A percentile compares a stretch with the other conserved stretches of the same genome.
Conservation (phyloP, 176 grass and related monocot species). For the Cenchrus fungigraminus region DNA sequence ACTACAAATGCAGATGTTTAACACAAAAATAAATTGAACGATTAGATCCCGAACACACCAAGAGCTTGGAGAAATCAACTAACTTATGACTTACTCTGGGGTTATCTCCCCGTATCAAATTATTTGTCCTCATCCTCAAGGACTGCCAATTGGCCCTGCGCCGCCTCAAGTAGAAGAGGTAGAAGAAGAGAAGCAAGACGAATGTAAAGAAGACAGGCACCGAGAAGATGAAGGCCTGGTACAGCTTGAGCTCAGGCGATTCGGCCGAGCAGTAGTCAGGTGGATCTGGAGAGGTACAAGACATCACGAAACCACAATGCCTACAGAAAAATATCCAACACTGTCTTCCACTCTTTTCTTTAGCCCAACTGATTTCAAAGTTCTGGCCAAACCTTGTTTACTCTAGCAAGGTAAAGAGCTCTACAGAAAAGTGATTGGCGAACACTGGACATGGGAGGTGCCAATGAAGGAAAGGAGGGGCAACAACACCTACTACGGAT, state of each 20-base stretch:
- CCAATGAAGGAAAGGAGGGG: not conserved
- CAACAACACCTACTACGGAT: not conserved
- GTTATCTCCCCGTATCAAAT: slow-evolving; percentile 67
- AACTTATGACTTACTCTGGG: slow-evolving; percentile 55
- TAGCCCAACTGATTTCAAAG: not conserved
- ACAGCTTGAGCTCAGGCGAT: slow-evolving; percentile 86
- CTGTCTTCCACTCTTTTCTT: not conserved
- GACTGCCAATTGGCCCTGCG: slow-evolving; percentile 88
- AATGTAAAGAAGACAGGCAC: slow-evolving; percentile 94
- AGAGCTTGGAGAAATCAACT: not conserved
- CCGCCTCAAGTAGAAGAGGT: slow-evolving; percentile 80
- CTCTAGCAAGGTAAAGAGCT: not conserved
- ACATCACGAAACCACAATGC: slow-evolving; percentile 53
- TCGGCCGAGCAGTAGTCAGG: slow-evolving; percentile 72
- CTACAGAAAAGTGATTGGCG: not conserved
- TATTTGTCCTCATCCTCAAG: slow-evolving; percentile 67
- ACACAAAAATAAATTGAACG: slow-evolving; percentile 22
- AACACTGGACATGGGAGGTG: not conserved
- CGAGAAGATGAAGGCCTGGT: slow-evolving; percentile 93
- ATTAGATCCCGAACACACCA: slow-evolving; percentile 22
- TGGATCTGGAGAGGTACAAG: slow-evolving; percentile 76
- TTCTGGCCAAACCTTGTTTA: not conserved
- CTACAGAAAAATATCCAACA: not conserved
- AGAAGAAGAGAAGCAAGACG: slow-evolving; percentile 82
- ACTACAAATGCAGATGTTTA: slow-evolving; percentile 52